A percentile compares a stretch with the other conserved stretches of the same genome.
Evolutionary conservation across 1,139 yeast species (phyloP).

Genomic region (Scheffersomyces cryptocercus): DNA sequence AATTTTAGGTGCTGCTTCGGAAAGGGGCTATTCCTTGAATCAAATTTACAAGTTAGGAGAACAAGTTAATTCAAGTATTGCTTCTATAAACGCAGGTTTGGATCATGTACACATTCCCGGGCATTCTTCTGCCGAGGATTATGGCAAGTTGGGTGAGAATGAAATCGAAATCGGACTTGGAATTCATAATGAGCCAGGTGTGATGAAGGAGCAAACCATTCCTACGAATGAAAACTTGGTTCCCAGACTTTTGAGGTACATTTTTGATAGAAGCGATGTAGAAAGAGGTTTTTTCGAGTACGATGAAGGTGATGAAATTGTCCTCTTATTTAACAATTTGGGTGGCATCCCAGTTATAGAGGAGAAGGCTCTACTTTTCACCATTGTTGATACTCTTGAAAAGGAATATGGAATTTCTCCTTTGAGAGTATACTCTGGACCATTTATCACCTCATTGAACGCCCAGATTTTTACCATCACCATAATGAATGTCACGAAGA

Average conservation of each 20-base stretch:
- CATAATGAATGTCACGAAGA: constrained; percentile 43
- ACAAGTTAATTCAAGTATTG: constrained; percentile 35
- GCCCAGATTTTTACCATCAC: constrained; percentile 55
- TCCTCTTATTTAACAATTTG: constrained; percentile 48
- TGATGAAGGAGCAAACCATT: constrained; percentile 34
- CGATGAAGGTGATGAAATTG: constrained; percentile 34
- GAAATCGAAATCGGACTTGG: constrained; percentile 54
- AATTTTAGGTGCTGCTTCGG: constrained; percentile 48
- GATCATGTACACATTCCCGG: constrained; percentile 57
- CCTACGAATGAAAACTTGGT: constrained; percentile 47
- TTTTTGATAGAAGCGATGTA: constrained; percentile 39
- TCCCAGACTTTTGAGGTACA: constrained; percentile 31
- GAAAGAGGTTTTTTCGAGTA: constrained; percentile 46
- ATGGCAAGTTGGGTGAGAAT: constrained; percentile 33
- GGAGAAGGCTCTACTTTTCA: constrained; percentile 35
- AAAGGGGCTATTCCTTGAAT: constrained; percentile 29
- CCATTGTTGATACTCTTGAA: constrained; percentile 31
- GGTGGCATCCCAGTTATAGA: constrained; percentile 55
- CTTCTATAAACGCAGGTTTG: constrained; percentile 52
- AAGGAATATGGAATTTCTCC: constrained; percentile 38
- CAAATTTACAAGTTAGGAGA: constrained; percentile 37
- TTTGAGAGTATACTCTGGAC: constrained; percentile 44
- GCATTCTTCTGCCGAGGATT: constrained; percentile 27
- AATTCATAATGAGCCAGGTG: constrained; percentile 58
- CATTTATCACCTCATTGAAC: constrained; percentile 52